Percentiles rank a stretch among this genome's conserved stretches.
These are phyloP conservation scores for Podospora appendiculata DNA, from an alignment of 495 filamentous ascomycete genomes.

Conservation along the genomic window DNA sequence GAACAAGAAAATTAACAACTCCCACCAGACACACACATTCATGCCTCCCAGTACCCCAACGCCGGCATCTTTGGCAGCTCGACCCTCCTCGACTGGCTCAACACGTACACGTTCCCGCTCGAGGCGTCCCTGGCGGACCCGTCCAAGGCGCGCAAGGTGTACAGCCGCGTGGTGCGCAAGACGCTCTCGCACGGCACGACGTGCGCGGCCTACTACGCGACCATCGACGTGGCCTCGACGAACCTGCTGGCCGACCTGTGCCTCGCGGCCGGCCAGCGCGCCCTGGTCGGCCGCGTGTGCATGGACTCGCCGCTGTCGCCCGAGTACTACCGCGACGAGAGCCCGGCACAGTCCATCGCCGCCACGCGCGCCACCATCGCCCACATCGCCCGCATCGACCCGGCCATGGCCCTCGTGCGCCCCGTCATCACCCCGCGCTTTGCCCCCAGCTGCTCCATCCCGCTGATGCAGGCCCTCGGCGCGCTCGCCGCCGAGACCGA, in stretches of 20 bases:
- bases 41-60: constrained; percentile 92
- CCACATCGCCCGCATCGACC: constrained; percentile 62
- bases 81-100: constrained; percentile 84
- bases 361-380: constrained; percentile 55
- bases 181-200: constrained; percentile 89
- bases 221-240: constrained; percentile 70
- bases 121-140: constrained; percentile 59
- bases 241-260: constrained; percentile 84
- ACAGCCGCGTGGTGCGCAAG: constrained; percentile 63
- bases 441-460: constrained; percentile 62
- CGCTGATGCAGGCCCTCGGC: constrained; percentile 55
- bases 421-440: constrained; percentile 91
- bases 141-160: constrained; percentile 49
- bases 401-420: constrained; percentile 46
- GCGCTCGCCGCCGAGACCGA: constrained; percentile 46
- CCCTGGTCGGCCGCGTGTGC: constrained; percentile 83
- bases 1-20: background rate
- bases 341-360: constrained; percentile 44
- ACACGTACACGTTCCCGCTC: constrained; percentile 92
- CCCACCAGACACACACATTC: constrained; percentile 76
- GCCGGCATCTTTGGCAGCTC: constrained; percentile 82
- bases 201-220: constrained; percentile 86
- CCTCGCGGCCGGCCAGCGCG: constrained; percentile 67
- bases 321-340: constrained; percentile 65
- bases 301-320: constrained; percentile 72